Evolutionary conservation across 345 rosid genomes (phyloP), one percentile per base, ranked within the genome.

Genomic region (Hypericum perforatum): DNA sequence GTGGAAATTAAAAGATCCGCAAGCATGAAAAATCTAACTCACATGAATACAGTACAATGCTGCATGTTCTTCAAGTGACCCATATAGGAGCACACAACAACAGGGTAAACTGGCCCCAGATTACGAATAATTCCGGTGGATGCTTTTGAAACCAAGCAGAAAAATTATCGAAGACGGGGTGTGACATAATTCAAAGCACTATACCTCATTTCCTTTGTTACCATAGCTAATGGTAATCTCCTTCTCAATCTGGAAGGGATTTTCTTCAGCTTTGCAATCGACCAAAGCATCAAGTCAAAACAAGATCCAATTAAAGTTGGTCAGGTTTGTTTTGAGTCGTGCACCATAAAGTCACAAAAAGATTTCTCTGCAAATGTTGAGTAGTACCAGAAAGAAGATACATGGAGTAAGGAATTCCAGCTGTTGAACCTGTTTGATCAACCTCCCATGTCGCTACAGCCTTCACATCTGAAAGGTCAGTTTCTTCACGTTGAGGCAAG

Each of bases 401-500:
- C 95, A 91, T 87, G 61, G 96, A 81, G 58, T 36, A 63, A 44
- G 87, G 96, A 71, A 87, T 72, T 65, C 76, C 67, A 16, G 84
- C 76, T 36, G 63, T 50, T 44, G 71, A 72, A 74, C 96, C 87
- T 6, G 75, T 71, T 62, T 78, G 83, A 75, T 91, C 98, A 60
- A 86, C 96, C 78, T 91, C 98, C 98, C 98, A 91, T 57, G 98
- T 91, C 56, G 96, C 96, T 36, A 62, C 75, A 41, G 96, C 80
- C 87, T 78, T 81, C 61, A 82, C 53, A 74, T 76, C 96, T 91
- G 42, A 59, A 64, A 43, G 61, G 53, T 56, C 55, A 32, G 15
- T 37, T n/a, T 13, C 6, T 32, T 49, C 56, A 16, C 13, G 64
- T 16, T 12, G 41, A 3, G 32, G 4, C 32, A 8, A 7, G 46